Evolutionary conservation across 768 basidiomycete species (phyloP).

Genomic region (Neoboletus subvelutipes): DNA sequence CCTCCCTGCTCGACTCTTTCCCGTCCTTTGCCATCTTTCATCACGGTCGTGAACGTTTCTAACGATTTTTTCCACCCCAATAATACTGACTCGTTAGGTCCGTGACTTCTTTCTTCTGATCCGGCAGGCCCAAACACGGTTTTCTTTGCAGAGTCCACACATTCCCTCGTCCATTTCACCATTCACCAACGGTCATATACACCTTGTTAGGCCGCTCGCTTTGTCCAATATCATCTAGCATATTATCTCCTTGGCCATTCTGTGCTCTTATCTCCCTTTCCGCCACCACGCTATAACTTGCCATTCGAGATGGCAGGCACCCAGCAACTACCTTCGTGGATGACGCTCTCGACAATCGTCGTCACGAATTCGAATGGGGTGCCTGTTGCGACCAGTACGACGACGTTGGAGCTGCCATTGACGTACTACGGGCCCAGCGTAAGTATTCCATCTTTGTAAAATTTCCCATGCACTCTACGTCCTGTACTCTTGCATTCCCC

Average conservation of each 20-base stretch:
- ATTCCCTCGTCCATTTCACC: slow-evolving; percentile 22
- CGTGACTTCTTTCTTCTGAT: slow-evolving; percentile 3
- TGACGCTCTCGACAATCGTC: slow-evolving; percentile 53
- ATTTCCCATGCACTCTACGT: background rate
- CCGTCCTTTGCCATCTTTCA: slow-evolving; percentile 3
- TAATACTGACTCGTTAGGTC: slow-evolving; percentile 16
- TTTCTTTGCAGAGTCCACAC: slow-evolving; percentile 21
- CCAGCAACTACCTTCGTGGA: slow-evolving; percentile 72
- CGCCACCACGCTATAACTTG: slow-evolving; percentile 1
- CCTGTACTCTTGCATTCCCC: background rate
- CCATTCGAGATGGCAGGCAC: slow-evolving; percentile 39
- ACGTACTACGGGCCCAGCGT: slow-evolving; percentile 85
- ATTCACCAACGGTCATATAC: slow-evolving; percentile 4
- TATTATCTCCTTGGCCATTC: slow-evolving; percentile 3
- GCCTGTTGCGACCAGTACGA: slow-evolving; percentile 54
- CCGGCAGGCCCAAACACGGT: background rate
- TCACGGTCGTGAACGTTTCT: slow-evolving; percentile 12
- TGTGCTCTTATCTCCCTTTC: slow-evolving; percentile 9
- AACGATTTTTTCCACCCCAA: slow-evolving; percentile 13
- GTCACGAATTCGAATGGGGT: slow-evolving; percentile 53
- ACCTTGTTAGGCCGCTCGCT: background rate
- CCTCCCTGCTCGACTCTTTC: slow-evolving; percentile 1
- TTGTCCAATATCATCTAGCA: slow-evolving; percentile 5
- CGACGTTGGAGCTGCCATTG: slow-evolving; percentile 64
- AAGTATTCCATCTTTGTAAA: slow-evolving; percentile 34